Base-by-base conservation (phyloP, 2,329 filamentous ascomycete species). In the Neopestalotiopsis sp. region DNA sequence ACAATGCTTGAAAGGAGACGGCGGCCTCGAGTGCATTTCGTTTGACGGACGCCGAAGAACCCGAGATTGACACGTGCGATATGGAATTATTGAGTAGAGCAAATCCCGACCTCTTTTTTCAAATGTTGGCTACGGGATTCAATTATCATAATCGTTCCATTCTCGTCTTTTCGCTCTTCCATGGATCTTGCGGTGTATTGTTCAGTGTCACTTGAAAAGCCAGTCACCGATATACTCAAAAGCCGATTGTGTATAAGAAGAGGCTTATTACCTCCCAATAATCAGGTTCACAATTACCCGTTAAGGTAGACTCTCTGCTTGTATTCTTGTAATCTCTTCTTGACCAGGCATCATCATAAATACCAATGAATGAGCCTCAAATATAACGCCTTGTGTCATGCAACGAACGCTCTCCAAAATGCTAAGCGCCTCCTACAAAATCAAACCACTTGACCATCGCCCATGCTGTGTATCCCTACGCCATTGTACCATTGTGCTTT, bases 381-480 rank as follows among this genome's bases (percentile, higher is more conserved):
- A n/a, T n/a, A 53, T 53, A 53, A 53, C 45, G 45, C 45, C 45
- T 53, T 9, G 20, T 53, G n/a, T 17, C 45, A 53, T 53, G 45
- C 45, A 53, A 53, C 45, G 45, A 53, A 53, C 45, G 45, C 59
- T 62, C 28, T 62, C n/a, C 14, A 14, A 62, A 62, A 62, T 62
- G 59, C 56, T 61, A 34, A 40, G 45, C 14, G 34, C 57, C 5
- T 42, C 17, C 17, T 49, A 9, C 7, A 53, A 53, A 20, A 56
- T 7, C 49, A 38, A 30, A 28, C 45, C 45, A 20, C 24, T 28
- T 28, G 24, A 28, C 17, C 45, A 20, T 20, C 30, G 3, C 32
- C n/a, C 32, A 32, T 66, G 65, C 62, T 53, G 24, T 38, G 42
- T 53, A 59, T 63, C 65, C 34, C 49, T 64, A 61, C 30, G 24